These are phyloP conservation scores for Dichomitus squalens DNA, from an alignment of 1,284 basidiomycete species.

Conservation along the genomic window DNA sequence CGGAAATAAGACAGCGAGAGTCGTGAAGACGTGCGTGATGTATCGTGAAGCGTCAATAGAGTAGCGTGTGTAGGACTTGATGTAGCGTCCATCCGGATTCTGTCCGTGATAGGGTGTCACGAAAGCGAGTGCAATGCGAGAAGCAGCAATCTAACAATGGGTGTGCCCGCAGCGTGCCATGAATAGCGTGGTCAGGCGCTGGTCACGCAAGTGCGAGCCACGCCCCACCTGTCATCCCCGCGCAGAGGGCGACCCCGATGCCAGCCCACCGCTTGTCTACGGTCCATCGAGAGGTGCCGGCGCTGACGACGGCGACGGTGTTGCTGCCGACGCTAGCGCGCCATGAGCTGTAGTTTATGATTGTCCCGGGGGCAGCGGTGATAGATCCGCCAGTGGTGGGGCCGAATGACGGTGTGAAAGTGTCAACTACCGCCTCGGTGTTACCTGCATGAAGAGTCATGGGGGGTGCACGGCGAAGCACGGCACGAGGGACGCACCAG, in stretches of 20 bases:
- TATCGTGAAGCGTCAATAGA: too few relatives aligned
- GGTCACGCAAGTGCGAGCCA: conserved; percentile 21
- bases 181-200: not conserved
- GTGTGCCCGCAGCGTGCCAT: not conserved
- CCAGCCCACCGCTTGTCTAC: conserved; percentile 16
- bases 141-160: too few relatives aligned
- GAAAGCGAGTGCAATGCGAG: too few relatives aligned
- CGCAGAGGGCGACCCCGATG: conserved; percentile 9
- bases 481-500: conserved; percentile 37
- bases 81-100: too few relatives aligned
- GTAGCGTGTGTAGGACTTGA: too few relatives aligned
- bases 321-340: conserved; percentile 45
- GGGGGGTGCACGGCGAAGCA: not conserved
- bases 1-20: too few relatives aligned
- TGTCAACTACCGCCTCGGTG: conserved; percentile 45
- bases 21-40: too few relatives aligned
- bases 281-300: conserved; percentile 8
- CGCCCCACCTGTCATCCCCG: conserved; percentile 14
- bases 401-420: conserved; percentile 49
- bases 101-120: too few relatives aligned
- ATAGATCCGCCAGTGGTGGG: conserved; percentile 39
- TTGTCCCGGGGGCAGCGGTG: conserved; percentile 44
- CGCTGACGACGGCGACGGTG: conserved; percentile 31
- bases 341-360: conserved; percentile 58
- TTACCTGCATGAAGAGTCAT: conserved; percentile 27